A percentile compares a stretch with the other conserved stretches of the same genome.
Conservation (phyloP, 495 filamentous ascomycete genomes). For the Pseudotulostoma volvatum region DNA sequence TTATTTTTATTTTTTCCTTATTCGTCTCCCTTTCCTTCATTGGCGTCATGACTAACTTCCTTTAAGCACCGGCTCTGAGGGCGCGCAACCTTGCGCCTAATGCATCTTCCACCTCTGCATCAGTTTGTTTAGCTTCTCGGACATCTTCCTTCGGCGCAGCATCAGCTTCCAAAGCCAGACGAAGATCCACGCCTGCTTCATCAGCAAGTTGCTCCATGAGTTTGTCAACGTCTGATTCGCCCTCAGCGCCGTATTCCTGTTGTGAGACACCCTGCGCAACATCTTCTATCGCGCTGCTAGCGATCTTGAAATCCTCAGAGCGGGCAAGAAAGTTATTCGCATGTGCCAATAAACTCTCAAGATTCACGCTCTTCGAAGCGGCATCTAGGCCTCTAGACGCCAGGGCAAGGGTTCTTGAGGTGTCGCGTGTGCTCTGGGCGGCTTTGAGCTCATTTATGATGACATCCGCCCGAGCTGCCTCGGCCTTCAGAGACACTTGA, state of each 20-base stretch:
- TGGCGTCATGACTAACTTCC: no score
- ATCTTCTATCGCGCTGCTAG: conserved; percentile 29
- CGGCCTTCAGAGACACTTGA: conserved; percentile 28
- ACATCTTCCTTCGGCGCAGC: conserved; percentile 23
- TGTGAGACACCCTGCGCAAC: conserved; percentile 30
- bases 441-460: conserved; percentile 36
- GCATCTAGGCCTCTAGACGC: conserved; percentile 29
- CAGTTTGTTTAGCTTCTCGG: conserved; percentile 18
- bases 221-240: conserved; percentile 29
- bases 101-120: conserved; percentile 28
- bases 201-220: conserved; percentile 34
- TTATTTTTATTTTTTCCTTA: no score
- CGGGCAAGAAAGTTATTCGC: conserved; percentile 32
- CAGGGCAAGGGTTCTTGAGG: conserved; percentile 27
- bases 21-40: no score
- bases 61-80: conserved; percentile 17
- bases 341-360: conserved; percentile 27
- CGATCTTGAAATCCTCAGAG: conserved; percentile 34
- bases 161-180: conserved; percentile 24
- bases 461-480: conserved; percentile 32
- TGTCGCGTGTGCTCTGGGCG: conserved; percentile 31
- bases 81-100: conserved; percentile 27
- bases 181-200: conserved; percentile 31
- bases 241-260: conserved; percentile 33
- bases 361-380: conserved; percentile 28